Percentiles rank a stretch among this genome's conserved stretches.
Evolutionary conservation across 148 eudicot species (phyloP).

Genomic region (Nyssa sinensis): DNA sequence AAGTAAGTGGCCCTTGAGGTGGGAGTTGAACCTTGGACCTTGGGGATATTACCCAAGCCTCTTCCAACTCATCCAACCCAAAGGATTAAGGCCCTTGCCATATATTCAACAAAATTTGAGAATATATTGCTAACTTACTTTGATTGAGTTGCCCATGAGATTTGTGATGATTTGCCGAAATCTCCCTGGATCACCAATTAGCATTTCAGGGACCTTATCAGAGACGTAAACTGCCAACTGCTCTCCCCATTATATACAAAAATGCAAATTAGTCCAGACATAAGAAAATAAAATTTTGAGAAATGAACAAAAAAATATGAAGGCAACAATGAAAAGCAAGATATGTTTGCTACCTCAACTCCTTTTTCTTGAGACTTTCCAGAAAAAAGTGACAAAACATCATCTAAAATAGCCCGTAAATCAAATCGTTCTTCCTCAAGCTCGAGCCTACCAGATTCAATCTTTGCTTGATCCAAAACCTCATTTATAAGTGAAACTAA

Average conservation of each 20-base stretch:
- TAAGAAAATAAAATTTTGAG: not conserved
- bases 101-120: not conserved
- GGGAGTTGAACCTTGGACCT: too few relatives aligned
- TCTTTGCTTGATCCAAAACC: constrained; percentile 98
- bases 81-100: too few relatives aligned
- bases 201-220: constrained; percentile 66
- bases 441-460: constrained; percentile 91
- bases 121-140: constrained; percentile 52
- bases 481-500: constrained; percentile 92
- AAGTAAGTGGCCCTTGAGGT: too few relatives aligned
- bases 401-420: constrained; percentile 82
- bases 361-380: constrained; percentile 96
- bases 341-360: constrained; percentile 64
- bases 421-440: constrained; percentile 83
- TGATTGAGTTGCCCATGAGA: constrained; percentile 92
- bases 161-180: constrained; percentile 94
- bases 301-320: constrained; percentile 3
- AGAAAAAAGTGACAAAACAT: constrained; percentile 86
- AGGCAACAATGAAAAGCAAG: not conserved
- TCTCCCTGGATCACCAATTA: constrained; percentile 96
- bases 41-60: too few relatives aligned
- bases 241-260: constrained; percentile 12
- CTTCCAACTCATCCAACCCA: too few relatives aligned
- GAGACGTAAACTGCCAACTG: constrained; percentile 93
- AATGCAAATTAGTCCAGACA: not conserved